These are phyloP conservation scores for Phytophthora sansomeana DNA, from an alignment of 352 stramenopile species.

Conservation along the genomic window DNA sequence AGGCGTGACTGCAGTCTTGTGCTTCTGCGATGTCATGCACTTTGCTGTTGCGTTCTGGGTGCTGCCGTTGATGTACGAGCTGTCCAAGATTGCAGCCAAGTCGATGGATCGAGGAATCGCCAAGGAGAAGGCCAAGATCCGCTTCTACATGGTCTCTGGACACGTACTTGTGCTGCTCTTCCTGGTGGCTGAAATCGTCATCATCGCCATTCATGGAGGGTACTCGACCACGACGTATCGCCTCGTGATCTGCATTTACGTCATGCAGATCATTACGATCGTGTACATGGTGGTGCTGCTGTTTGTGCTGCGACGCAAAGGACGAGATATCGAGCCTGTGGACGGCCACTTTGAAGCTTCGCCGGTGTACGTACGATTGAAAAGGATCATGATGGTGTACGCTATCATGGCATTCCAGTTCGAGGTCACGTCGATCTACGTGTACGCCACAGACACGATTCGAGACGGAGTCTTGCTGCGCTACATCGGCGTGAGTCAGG, in stretches of 20 bases:
- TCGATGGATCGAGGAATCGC: constrained; percentile 64
- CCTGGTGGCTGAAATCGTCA: constrained; percentile 29
- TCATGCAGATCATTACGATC: constrained; percentile 56
- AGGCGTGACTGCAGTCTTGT: constrained; percentile 45
- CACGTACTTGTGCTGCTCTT: constrained; percentile 44
- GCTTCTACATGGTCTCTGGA: constrained; percentile 41
- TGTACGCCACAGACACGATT: constrained; percentile 39
- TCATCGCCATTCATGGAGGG: constrained; percentile 36
- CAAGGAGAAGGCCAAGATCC: constrained; percentile 54
- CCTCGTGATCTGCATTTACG: constrained; percentile 50
- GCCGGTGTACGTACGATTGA: constrained; percentile 64
- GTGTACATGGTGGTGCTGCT: constrained; percentile 53
- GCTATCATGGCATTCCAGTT: constrained; percentile 61
- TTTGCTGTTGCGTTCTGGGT: constrained; percentile 51
- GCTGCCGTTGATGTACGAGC: constrained; percentile 57
- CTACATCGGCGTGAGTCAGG: constrained; percentile 51
- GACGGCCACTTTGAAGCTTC: constrained; percentile 64
- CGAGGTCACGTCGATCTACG: constrained; percentile 54
- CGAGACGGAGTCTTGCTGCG: constrained; percentile 26
- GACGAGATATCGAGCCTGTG: constrained; percentile 60
- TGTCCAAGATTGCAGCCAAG: constrained; percentile 48
- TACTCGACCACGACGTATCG: constrained; percentile 51
- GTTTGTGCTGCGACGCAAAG: constrained; percentile 50
- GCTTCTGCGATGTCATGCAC: constrained; percentile 45
- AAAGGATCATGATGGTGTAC: constrained; percentile 64